A percentile compares a stretch with the other conserved stretches of the same genome.
Evolutionary conservation across 2,329 filamentous ascomycete genomes (phyloP).

Genomic region (Hypoxylon sp.): DNA sequence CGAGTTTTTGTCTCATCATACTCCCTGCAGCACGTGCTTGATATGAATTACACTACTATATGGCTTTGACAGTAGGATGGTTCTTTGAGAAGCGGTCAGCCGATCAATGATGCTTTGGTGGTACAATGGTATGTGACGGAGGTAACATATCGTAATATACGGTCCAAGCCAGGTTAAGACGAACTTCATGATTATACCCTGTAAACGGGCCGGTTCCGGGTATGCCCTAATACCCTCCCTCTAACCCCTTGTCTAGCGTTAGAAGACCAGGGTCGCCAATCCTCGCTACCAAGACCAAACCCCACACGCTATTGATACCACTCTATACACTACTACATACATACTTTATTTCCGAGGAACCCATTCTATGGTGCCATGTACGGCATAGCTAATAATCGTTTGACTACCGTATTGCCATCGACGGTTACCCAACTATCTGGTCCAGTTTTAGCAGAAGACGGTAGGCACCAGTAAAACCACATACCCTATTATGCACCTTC

Average conservation of each 20-base stretch:
- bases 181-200: constrained; percentile 6
- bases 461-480: not conserved
- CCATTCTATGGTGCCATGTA: not conserved
- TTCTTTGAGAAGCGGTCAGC: constrained; percentile 2
- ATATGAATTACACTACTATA: not conserved
- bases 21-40: constrained; percentile 11
- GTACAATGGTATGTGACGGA: constrained; percentile 4
- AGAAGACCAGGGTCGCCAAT: constrained; percentile 3
- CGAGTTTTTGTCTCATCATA: not conserved
- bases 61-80: not conserved
- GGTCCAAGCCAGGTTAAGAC: constrained; percentile 7
- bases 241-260: not conserved
- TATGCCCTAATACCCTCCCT: not conserved
- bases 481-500: not conserved
- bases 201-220: constrained; percentile 11
- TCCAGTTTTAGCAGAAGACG: not conserved
- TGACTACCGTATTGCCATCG: constrained; percentile 8
- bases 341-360: constrained; percentile 9
- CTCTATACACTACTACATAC: not conserved
- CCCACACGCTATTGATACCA: constrained; percentile 19
- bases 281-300: constrained; percentile 12
- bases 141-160: constrained; percentile 6
- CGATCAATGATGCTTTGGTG: not conserved
- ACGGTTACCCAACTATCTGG: constrained; percentile 10
- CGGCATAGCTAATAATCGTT: not conserved